These are phyloP conservation scores for Rhodotorula kratochvilovae DNA, from an alignment of 768 basidiomycete genomes.

Conservation along the genomic window DNA sequence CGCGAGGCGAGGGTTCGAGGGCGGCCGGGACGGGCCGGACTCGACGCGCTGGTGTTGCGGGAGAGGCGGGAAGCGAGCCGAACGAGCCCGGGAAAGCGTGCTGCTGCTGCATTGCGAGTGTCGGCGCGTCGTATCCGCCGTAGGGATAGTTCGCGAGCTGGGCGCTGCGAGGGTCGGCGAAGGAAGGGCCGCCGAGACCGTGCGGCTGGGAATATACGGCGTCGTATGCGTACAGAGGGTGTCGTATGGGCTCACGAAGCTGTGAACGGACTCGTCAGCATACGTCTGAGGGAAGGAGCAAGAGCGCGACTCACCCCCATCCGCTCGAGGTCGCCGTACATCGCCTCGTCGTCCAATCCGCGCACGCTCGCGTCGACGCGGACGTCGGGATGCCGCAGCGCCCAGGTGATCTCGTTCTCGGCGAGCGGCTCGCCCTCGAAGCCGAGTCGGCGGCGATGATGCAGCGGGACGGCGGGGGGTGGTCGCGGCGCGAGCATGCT, in stretches of 20 bases:
- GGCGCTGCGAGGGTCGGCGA: conserved; percentile 20
- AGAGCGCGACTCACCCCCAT: conserved; percentile 41
- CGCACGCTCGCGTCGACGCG: conserved; percentile 27
- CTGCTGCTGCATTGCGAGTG: not conserved
- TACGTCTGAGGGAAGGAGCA: not conserved
- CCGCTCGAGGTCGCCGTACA: conserved; percentile 37
- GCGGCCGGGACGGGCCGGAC: conserved; percentile 3
- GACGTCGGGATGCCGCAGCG: conserved; percentile 36
- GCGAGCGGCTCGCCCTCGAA: conserved; percentile 35
- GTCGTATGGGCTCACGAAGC: conserved; percentile 37
- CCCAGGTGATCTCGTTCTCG: conserved; percentile 40
- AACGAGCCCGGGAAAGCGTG: not conserved
- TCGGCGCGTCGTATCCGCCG: not conserved
- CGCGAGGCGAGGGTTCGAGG: conserved; percentile 19
- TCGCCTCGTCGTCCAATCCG: conserved; percentile 37
- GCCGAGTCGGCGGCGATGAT: conserved; percentile 32
- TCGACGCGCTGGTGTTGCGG: not conserved
- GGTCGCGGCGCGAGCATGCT: conserved; percentile 33
- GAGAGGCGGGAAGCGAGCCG: conserved; percentile 20
- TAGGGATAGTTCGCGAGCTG: conserved; percentile 6
- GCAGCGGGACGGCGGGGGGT: conserved; percentile 21
- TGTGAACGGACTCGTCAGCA: not conserved
- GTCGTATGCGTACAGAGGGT: conserved; percentile 29
- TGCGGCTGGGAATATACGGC: conserved; percentile 3
- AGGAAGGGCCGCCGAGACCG: not conserved